Evolutionary conservation across 345 rosid species (phyloP), one percentile per base, ranked within the genome.

Genomic region (Raphanus raphanistrum): DNA sequence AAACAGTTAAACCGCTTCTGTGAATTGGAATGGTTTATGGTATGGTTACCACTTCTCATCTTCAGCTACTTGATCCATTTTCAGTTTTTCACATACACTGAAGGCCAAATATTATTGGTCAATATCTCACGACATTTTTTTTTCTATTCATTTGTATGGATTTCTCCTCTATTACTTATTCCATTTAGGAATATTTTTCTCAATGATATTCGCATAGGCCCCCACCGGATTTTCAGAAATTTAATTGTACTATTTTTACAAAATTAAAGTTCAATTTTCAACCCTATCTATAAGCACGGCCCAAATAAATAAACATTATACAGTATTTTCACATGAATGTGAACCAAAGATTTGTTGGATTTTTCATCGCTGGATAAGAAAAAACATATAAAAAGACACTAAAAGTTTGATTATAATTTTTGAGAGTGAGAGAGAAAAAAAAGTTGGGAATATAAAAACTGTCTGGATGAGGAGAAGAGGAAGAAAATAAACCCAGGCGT

Each of bases 151-250:
- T 73, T 15, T 26, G 68, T 25, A n/a, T 61, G 74, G 74, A 71
- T 52, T 66, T 48, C 26, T 13, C 71, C 55, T 45, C 68, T 80
- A 71, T 71, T 70, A 81, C 66, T 61, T 76, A 81, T 76, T 73
- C 66, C 61, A 54, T 72, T 66, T 73, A 62, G 8, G 52, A 73
- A 79, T 68, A 73, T 50, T 36, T 61, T 68, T 38, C 35, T 15
- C 41, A 25, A 15, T 66, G 69, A 72, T 66, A 72, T 78, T 70
- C 72, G 65, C 36, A 77, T 76, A 76, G 78, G 71, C 82, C 78
- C 85, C 82, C 74, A 86, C 87, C 83, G 80, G 88, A 88, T 86
- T 91, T 86, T 83, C 74, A 71, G 84, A 90, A 85, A 84, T 80
- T 55, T 70, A 28, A n/a, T 54, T 12, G 54, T 62, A 76, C 13